Evolutionary conservation across 768 basidiomycete genomes (phyloP).

Genomic region (Cyclocybe aegerita): DNA sequence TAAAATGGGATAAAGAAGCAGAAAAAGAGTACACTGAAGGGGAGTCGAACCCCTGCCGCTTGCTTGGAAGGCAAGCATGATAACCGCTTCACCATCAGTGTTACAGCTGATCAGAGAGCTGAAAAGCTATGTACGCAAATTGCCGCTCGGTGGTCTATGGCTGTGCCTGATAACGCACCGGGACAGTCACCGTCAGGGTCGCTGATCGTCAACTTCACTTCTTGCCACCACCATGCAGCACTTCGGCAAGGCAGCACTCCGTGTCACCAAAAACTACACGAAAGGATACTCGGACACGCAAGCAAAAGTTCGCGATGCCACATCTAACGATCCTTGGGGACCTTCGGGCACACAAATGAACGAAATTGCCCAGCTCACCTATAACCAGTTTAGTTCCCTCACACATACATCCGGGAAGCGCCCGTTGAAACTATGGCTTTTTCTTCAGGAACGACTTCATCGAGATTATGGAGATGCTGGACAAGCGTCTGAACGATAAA

Average conservation of each 20-base stretch:
- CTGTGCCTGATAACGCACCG: not conserved
- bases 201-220: not conserved
- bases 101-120: slow-evolving; percentile 1
- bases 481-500: slow-evolving; percentile 97
- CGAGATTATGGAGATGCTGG: slow-evolving; percentile 99
- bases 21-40: slow-evolving; percentile 49
- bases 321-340: slow-evolving; percentile 97
- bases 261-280: slow-evolving; percentile 94
- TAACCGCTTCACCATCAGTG: slow-evolving; percentile 84
- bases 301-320: slow-evolving; percentile 94
- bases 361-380: slow-evolving; percentile 95
- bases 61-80: slow-evolving; percentile 90
- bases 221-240: slow-evolving; percentile 54
- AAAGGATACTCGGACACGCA: slow-evolving; percentile 95
- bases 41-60: slow-evolving; percentile 77
- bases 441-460: slow-evolving; percentile 82
- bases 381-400: slow-evolving; percentile 78
- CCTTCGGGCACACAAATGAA: slow-evolving; percentile 99
- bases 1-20: too few species aligned
- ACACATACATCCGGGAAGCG: not conserved
- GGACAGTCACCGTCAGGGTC: not conserved
- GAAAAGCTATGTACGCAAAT: not conserved
- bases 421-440: not conserved
- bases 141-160: too few species aligned
- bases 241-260: slow-evolving; percentile 81